Evolutionary conservation across 2,329 filamentous ascomycete species (phyloP).

Genomic region (Fonsecaea monophora): DNA sequence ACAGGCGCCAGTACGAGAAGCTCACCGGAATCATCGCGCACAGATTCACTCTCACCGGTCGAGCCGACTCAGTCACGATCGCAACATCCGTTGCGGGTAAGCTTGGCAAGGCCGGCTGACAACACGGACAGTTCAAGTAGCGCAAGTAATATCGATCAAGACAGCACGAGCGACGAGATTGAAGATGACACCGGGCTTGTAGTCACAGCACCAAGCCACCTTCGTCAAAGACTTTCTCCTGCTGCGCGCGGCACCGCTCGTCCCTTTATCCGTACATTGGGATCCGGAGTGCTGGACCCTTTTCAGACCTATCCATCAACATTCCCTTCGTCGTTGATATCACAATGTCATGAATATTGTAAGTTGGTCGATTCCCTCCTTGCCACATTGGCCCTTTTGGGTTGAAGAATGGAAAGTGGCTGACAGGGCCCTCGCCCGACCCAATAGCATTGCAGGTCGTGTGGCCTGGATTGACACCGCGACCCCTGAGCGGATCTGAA

Average conservation of each 20-base stretch:
- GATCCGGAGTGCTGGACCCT: conserved; percentile 15
- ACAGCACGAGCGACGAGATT: conserved; percentile 8
- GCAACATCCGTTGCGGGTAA: neutral
- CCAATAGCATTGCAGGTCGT: conserved; percentile 18
- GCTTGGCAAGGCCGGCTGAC: neutral
- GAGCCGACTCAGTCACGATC: conserved; percentile 10
- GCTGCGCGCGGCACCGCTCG: neutral
- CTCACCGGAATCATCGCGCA: conserved; percentile 17
- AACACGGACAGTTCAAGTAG: conserved; percentile 1
- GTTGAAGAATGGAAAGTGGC: neutral
- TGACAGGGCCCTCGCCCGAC: conserved; percentile 1
- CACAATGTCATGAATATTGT: conserved; percentile 21
- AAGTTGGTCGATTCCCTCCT: neutral
- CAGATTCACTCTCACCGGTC: conserved; percentile 4
- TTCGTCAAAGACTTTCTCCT: neutral
- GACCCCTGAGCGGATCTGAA: neutral
- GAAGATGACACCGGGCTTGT: neutral
- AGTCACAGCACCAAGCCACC: neutral
- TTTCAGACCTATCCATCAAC: conserved; percentile 18
- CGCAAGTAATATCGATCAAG: neutral
- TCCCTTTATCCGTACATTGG: conserved; percentile 5
- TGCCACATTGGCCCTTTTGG: neutral
- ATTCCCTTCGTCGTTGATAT: conserved; percentile 15
- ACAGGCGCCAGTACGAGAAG: neutral
- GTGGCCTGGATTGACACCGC: conserved; percentile 19